These are phyloP conservation scores for Orobanche coerulescens DNA, from an alignment of 257 asterid species.

Conservation along the genomic window DNA sequence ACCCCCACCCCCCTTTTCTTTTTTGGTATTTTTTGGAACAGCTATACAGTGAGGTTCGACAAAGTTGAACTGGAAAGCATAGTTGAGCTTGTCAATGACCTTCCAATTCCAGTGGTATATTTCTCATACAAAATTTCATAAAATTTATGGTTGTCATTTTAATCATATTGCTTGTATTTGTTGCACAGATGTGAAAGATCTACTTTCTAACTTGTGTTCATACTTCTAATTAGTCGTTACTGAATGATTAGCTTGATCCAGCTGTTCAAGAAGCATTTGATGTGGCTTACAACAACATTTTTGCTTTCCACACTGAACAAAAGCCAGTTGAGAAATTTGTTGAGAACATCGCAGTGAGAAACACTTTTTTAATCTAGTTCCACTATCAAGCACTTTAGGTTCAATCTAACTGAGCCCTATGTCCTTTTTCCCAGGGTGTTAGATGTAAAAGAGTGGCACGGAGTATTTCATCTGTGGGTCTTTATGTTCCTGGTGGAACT, in stretches of 20 bases:
- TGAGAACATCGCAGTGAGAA: constrained; percentile 83
- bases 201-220: neutral
- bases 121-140: neutral
- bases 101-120: constrained; percentile 82
- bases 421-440: constrained; percentile 60
- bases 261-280: constrained; percentile 85
- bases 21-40: constrained; percentile 25
- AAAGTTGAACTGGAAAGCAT: constrained; percentile 66
- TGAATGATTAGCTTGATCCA: constrained; percentile 59
- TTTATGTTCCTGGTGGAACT: constrained; percentile 98
- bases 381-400: neutral
- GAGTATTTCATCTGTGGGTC: constrained; percentile 87
- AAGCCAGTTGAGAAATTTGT: constrained; percentile 71
- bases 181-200: constrained; percentile 6
- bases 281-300: constrained; percentile 83
- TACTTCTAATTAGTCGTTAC: constrained; percentile 19
- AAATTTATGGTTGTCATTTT: neutral
- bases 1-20: neutral
- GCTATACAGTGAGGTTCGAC: constrained; percentile 75
- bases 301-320: constrained; percentile 85
- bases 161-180: constrained; percentile 12
- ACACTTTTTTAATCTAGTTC: constrained; percentile 6
- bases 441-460: constrained; percentile 92
- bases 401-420: constrained; percentile 14
- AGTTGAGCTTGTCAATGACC: constrained; percentile 63